phyloP scores from a whole-genome alignment of 2,329 filamentous ascomycete species.

The Alternaria solani region DNA sequence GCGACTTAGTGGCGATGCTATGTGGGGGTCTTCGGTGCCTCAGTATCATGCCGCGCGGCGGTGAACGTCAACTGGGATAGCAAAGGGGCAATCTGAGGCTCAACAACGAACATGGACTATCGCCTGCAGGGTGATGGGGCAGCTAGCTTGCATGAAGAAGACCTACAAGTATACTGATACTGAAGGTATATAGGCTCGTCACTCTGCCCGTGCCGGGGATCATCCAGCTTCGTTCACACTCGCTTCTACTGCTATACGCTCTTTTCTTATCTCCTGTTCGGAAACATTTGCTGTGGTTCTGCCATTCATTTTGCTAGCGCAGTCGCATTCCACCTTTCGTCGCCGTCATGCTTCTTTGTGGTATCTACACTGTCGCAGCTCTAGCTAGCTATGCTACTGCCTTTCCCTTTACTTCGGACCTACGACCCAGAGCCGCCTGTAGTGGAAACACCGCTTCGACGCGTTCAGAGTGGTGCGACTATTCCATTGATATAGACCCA shows the following conservation, averaged over 20 bases:
- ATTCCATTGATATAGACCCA: slow-evolving; percentile 47
- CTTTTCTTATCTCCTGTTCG: neutral
- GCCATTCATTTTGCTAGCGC: neutral
- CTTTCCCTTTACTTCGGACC: neutral
- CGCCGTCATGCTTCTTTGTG: neutral
- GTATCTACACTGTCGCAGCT: neutral
- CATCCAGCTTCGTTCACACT: neutral
- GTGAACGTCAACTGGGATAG: neutral
- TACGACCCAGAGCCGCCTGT: slow-evolving; percentile 30
- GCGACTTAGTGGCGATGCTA: neutral
- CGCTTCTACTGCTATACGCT: neutral
- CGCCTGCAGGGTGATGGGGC: neutral
- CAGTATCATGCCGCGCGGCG: neutral
- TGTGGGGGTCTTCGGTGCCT: neutral
- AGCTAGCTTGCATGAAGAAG: neutral
- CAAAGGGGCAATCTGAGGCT: neutral
- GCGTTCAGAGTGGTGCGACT: slow-evolving; percentile 56
- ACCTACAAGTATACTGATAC: neutral
- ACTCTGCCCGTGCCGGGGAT: neutral
- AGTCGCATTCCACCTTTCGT: neutral
- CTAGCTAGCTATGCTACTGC: neutral
- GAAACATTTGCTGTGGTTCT: neutral
- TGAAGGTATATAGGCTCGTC: neutral
- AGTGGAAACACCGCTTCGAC: slow-evolving; percentile 42
- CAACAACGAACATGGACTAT: neutral